These are phyloP conservation scores for Rhynchosporium agropyri DNA, from an alignment of 2,329 filamentous ascomycete species.

Conservation along the genomic window DNA sequence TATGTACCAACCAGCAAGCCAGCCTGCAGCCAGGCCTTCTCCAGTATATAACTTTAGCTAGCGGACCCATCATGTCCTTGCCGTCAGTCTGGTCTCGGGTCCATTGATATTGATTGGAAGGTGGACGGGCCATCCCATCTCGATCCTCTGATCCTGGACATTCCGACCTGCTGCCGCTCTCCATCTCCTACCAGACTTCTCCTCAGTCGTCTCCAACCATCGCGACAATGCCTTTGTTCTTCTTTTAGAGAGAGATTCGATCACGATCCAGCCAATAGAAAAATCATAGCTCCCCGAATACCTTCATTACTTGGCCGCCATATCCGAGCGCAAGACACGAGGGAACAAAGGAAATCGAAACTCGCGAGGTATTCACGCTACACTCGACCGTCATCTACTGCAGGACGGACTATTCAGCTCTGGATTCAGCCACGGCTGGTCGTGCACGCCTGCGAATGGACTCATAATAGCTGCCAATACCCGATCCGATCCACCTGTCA, in stretches of 20 bases:
- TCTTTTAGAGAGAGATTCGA: neutral
- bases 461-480: constrained; percentile 27
- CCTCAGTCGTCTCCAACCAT: constrained; percentile 1
- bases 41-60: neutral
- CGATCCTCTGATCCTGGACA: neutral
- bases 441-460: constrained; percentile 26
- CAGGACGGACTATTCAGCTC: constrained; percentile 15
- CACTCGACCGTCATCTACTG: constrained; percentile 17
- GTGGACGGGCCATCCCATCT: constrained; percentile 1
- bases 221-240: neutral
- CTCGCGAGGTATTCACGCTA: neutral
- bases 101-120: neutral
- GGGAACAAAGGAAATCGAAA: constrained; percentile 5
- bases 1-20: too few relatives aligned
- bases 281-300: neutral
- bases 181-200: constrained; percentile 5
- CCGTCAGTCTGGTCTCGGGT: constrained; percentile 10
- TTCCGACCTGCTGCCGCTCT: neutral
- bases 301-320: constrained; percentile 3
- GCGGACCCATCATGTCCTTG: constrained; percentile 9
- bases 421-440: constrained; percentile 31
- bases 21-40: neutral
- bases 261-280: neutral
- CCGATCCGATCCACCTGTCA: constrained; percentile 7
- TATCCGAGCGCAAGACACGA: constrained; percentile 9